Evolutionary conservation across 2,329 filamentous ascomycete genomes (phyloP).

Genomic region (Fonsecaea monophora): DNA sequence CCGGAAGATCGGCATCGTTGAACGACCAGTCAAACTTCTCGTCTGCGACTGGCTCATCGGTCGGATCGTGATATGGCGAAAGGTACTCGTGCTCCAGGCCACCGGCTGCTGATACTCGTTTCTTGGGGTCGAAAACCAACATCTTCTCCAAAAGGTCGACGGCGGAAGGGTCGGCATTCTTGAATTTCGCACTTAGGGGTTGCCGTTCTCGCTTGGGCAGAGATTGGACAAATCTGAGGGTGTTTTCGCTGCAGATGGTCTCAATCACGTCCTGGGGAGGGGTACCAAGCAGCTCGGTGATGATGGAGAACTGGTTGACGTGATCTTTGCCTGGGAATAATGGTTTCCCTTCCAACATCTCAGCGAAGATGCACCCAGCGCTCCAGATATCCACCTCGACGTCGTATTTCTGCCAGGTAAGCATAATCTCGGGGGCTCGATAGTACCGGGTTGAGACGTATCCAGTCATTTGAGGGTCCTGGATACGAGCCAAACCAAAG

Average conservation of each 20-base stretch:
- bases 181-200: constrained; percentile 87
- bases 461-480: constrained; percentile 99
- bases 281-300: constrained; percentile 94
- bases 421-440: constrained; percentile 98
- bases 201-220: constrained; percentile 93
- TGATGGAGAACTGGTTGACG: constrained; percentile 99
- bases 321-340: constrained; percentile 99
- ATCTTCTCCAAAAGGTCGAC: constrained; percentile 94
- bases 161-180: constrained; percentile 89
- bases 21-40: constrained; percentile 99
- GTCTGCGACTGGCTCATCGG: constrained; percentile 91
- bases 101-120: constrained; percentile 84
- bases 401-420: constrained; percentile 99
- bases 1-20: constrained; percentile 94
- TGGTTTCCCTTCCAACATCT: constrained; percentile 98
- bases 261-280: constrained; percentile 98
- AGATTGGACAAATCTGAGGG: constrained; percentile 94
- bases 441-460: constrained; percentile 99
- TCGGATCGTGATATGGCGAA: constrained; percentile 94
- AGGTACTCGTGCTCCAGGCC: constrained; percentile 93
- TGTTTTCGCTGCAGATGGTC: constrained; percentile 98
- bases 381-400: constrained; percentile 99
- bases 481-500: constrained; percentile 94
- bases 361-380: constrained; percentile 97
- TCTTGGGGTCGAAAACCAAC: constrained; percentile 98